Conservation (phyloP, 1,284 basidiomycete species). For the Marasmius tenuissimus region DNA sequence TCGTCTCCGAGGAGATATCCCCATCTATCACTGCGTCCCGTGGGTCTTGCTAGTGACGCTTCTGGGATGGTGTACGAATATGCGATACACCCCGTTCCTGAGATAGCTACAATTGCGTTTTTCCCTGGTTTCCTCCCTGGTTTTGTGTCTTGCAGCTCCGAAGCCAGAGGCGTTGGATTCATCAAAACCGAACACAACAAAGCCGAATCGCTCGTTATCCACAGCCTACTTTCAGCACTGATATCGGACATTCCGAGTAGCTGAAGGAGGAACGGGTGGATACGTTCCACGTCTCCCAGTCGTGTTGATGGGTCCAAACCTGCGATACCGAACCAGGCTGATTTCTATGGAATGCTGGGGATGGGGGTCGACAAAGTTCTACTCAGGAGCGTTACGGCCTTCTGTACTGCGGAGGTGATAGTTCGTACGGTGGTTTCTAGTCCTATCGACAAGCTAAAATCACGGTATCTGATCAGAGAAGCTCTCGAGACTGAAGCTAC, state of each 20-base stretch:
- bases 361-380: background rate
- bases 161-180: background rate
- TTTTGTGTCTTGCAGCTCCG: too few species aligned
- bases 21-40: constrained; percentile 23
- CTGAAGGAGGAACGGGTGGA: background rate
- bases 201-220: background rate
- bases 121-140: too few species aligned
- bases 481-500: background rate
- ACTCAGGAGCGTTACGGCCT: background rate
- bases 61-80: constrained; percentile 16
- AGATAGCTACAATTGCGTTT: constrained; percentile 19
- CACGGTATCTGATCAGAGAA: background rate
- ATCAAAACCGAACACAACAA: background rate
- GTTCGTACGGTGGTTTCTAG: background rate
- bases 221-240: too few species aligned
- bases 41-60: constrained; percentile 12
- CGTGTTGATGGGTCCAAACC: background rate
- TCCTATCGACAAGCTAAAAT: background rate
- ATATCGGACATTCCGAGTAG: background rate
- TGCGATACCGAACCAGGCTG: background rate
- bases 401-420: background rate
- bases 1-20: constrained; percentile 27
- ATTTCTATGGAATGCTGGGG: background rate
- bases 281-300: background rate
- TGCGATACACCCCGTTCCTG: constrained; percentile 23